Conservation (phyloP, 192 early-diverging fungal species). For the Mortierella hygrophila region DNA sequence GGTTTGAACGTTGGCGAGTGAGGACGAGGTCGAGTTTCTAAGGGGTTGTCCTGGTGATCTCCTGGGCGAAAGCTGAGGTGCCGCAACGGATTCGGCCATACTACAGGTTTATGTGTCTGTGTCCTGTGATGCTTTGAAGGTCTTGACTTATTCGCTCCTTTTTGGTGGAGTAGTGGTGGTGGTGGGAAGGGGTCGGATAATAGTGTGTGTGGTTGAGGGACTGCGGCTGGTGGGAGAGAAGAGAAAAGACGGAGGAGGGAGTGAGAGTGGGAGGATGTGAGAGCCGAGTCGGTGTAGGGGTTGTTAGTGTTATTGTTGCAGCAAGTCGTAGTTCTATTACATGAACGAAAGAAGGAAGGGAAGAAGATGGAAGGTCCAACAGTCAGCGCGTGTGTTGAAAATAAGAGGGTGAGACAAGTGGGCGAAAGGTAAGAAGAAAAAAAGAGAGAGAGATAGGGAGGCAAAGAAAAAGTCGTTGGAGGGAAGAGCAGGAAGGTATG, state of each 20-base stretch:
- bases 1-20: constrained; percentile 32
- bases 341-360: too few species aligned
- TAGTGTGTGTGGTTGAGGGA: neutral
- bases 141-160: neutral
- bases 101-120: neutral
- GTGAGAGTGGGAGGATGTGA: neutral
- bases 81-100: constrained; percentile 24
- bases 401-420: neutral
- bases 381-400: neutral
- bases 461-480: neutral
- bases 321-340: too few species aligned
- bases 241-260: neutral
- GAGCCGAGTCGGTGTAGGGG: too few species aligned
- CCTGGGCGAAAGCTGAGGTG: constrained; percentile 19
- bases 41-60: constrained; percentile 11
- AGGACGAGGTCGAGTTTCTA: neutral
- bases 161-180: neutral
- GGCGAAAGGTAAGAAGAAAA: neutral
- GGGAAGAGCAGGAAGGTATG: neutral
- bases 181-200: neutral
- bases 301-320: too few species aligned
- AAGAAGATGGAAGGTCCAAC: neutral
- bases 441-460: neutral
- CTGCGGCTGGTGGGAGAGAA: neutral
- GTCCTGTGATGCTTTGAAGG: neutral